These are phyloP conservation scores for Heliamphora pulchella DNA, from an alignment of 179 eudicot species.

Conservation along the genomic window DNA sequence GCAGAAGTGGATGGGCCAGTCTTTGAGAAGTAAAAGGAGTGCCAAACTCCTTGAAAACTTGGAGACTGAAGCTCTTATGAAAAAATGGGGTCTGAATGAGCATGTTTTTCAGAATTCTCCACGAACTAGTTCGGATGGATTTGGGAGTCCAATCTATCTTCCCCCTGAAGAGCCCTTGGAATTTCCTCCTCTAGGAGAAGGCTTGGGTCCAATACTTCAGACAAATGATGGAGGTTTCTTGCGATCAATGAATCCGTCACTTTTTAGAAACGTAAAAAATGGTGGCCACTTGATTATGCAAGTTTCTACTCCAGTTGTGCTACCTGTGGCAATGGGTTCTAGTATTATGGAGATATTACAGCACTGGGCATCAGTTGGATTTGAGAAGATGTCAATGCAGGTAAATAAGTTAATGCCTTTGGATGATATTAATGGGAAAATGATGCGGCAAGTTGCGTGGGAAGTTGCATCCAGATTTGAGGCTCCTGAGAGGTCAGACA, in stretches of 20 bases:
- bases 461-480: constrained; percentile 46
- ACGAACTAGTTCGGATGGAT: constrained; percentile 36
- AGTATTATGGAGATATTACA: constrained; percentile 74
- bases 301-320: constrained; percentile 90
- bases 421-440: constrained; percentile 83
- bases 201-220: constrained; percentile 69
- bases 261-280: constrained; percentile 58
- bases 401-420: constrained; percentile 92
- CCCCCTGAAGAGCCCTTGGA: constrained; percentile 38
- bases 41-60: constrained; percentile 69
- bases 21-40: constrained; percentile 31
- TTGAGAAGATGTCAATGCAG: constrained; percentile 83
- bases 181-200: constrained; percentile 75
- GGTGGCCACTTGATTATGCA: constrained; percentile 90
- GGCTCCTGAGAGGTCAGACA: constrained; percentile 48
- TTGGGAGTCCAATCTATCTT: constrained; percentile 54
- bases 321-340: constrained; percentile 96
- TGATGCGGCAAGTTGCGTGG: constrained; percentile 81
- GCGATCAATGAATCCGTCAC: constrained; percentile 81
- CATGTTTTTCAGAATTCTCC: constrained; percentile 61
- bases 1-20: no score
- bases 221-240: constrained; percentile 82
- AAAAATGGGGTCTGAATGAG: constrained; percentile 75
- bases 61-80: constrained; percentile 87
- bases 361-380: constrained; percentile 71